Evolutionary conservation across 2,329 filamentous ascomycete genomes (phyloP).

Genomic region (Dothideomycetes sp.): DNA sequence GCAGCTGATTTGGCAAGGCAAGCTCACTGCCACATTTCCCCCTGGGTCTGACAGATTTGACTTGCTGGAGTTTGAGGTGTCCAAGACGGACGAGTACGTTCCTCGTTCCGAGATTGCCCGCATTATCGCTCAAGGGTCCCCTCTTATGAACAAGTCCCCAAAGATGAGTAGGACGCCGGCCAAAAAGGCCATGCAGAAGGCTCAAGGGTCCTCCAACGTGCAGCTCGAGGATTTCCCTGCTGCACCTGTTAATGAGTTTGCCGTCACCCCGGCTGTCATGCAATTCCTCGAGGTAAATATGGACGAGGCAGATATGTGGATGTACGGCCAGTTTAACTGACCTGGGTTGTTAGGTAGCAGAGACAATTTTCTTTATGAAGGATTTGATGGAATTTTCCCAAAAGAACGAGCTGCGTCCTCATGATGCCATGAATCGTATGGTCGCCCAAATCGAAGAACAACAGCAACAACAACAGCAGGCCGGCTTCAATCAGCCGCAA

Average conservation of each 20-base stretch:
- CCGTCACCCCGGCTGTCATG: slow-evolving; percentile 48
- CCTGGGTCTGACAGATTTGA: slow-evolving; percentile 65
- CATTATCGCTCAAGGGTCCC: slow-evolving; percentile 38
- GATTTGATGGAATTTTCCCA: slow-evolving; percentile 50
- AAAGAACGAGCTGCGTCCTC: slow-evolving; percentile 44
- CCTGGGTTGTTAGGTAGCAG: slow-evolving; percentile 46
- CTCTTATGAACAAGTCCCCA: slow-evolving; percentile 41
- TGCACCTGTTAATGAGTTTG: slow-evolving; percentile 41
- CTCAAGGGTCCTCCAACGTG: slow-evolving; percentile 36
- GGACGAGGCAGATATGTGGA: slow-evolving; percentile 8
- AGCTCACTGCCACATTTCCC: slow-evolving; percentile 71
- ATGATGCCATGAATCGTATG: slow-evolving; percentile 46
- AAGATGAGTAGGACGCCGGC: slow-evolving; percentile 50
- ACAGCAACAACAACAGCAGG: slow-evolving; percentile 21
- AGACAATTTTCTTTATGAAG: slow-evolving; percentile 57
- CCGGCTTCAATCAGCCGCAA: slow-evolving; percentile 22
- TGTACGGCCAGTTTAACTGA: slow-evolving; percentile 14
- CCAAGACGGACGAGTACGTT: slow-evolving; percentile 72
- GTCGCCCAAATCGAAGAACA: slow-evolving; percentile 32
- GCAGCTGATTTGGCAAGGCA: slow-evolving; percentile 68
- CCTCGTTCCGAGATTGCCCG: slow-evolving; percentile 53
- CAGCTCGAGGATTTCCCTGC: slow-evolving; percentile 37
- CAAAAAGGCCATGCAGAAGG: slow-evolving; percentile 34
- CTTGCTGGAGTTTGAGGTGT: slow-evolving; percentile 70
- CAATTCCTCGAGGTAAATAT: slow-evolving; percentile 52